Base-by-base conservation (phyloP, 257 asterid species). In the Solanum sitiens region DNA sequence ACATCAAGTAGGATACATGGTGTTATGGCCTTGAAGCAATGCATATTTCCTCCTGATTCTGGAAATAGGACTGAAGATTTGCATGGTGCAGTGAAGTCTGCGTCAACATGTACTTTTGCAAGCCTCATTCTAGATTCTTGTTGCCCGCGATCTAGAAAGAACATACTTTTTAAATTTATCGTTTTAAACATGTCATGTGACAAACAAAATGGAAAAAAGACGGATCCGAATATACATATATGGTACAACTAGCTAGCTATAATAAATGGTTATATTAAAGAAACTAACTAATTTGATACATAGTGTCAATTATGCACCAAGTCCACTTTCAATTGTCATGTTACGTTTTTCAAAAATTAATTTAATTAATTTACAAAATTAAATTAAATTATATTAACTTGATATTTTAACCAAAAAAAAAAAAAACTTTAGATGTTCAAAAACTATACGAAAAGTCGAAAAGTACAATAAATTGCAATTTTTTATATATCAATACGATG, bases 1-100 rank as follows among this genome's bases (percentile, higher is more conserved):
- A 91, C 90, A 44, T 91, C 93, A 1, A 91, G 70, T 63, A 91
- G 77, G 33, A 90, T 90, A 87, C 93, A 89, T 11, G 90, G 88
- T 23, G 93, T 89, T 12, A 79, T 33, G 12, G 92, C 93, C 16
- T 73, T 88, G 86, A 91, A 91, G 50, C 87, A 84, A 42, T 91
- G 93, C 89, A 91, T 47, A 86, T 91, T 91, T 9, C 93, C 92
- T 25, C 91, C 93, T 13, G 83, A 75, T 42, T 88, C 83, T 3
- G 93, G 93, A 85, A 80, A 91, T 6, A 91, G 91, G 7, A 91
- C 87, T 6, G 90, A 68, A 4, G 92, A 61, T 8, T 33, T 37
- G 70, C 90, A 88, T 1, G 91, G 92, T 8, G 92, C 86, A 4
- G 61, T 79, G n/a, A 88, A 25, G 47, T 86, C 89, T 20, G 68